phyloP scores from a whole-genome alignment of 257 asterid genomes.

The Misopates orontium region DNA sequence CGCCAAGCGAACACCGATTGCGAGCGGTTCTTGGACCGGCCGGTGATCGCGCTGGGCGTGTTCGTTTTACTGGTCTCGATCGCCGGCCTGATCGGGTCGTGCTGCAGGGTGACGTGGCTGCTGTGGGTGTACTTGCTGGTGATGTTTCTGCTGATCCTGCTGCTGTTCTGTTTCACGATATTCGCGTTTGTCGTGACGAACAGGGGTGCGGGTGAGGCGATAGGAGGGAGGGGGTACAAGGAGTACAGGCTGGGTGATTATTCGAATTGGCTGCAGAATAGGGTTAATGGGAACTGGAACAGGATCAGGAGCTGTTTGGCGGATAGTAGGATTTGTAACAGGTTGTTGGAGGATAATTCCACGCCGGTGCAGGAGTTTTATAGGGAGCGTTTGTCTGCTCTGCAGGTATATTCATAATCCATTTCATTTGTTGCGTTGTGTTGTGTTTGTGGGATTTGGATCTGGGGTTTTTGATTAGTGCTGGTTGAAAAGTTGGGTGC shows the following conservation, averaged over 20 bases:
- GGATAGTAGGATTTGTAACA: slow-evolving; percentile 45
- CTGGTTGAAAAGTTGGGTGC: slow-evolving; percentile 31
- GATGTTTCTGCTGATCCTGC: slow-evolving; percentile 46
- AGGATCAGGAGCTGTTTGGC: slow-evolving; percentile 49
- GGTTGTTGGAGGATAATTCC: slow-evolving; percentile 26
- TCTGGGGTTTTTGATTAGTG: slow-evolving; percentile 26
- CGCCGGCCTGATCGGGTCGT: slow-evolving; percentile 53
- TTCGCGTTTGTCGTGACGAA: slow-evolving; percentile 63
- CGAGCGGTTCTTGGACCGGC: slow-evolving; percentile 47
- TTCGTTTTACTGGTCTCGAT: slow-evolving; percentile 45
- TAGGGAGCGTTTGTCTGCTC: slow-evolving; percentile 40
- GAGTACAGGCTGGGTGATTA: slow-evolving; percentile 61
- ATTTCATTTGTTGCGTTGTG: background rate
- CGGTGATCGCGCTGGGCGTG: slow-evolving; percentile 46
- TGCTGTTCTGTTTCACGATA: slow-evolving; percentile 44
- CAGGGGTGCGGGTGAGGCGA: slow-evolving; percentile 49
- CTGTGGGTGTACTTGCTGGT: slow-evolving; percentile 49
- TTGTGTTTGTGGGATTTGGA: background rate
- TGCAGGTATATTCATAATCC: slow-evolving; percentile 38
- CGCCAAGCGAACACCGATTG: slow-evolving; percentile 49
- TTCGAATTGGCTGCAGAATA: slow-evolving; percentile 52
- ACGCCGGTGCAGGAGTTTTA: slow-evolving; percentile 35
- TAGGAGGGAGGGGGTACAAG: slow-evolving; percentile 48
- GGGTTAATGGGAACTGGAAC: slow-evolving; percentile 47
- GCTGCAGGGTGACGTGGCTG: slow-evolving; percentile 55